Percentiles rank a stretch among this genome's conserved stretches.
phyloP scores from a whole-genome alignment of 345 rosid species.

The Syzygium aqueum region DNA sequence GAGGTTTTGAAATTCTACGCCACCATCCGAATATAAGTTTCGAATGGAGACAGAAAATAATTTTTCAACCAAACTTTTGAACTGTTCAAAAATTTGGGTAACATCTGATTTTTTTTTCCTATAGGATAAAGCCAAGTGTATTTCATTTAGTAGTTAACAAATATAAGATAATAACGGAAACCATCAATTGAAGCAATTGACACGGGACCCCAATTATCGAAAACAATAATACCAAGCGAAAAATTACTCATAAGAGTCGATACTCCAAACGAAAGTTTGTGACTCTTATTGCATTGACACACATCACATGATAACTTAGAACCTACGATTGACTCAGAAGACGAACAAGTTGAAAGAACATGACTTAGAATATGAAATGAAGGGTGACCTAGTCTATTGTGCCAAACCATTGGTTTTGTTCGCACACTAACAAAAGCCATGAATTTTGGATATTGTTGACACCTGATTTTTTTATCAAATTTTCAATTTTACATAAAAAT shows the following conservation, averaged over 20 bases:
- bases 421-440: background rate
- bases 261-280: background rate
- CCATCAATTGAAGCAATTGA: no score
- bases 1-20: background rate
- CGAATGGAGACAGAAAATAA: background rate
- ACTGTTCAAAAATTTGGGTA: background rate
- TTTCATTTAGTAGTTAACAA: no score
- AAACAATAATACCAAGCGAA: background rate
- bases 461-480: no score
- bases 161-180: no score
- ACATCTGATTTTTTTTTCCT: background rate
- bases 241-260: background rate
- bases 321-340: background rate
- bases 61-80: background rate
- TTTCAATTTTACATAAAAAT: no score
- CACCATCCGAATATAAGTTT: background rate
- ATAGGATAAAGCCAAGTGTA: no score
- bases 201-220: background rate
- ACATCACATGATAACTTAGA: background rate
- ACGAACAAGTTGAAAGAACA: background rate
- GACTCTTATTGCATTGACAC: background rate
- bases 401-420: background rate
- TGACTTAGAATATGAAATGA: background rate
- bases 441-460: no score
- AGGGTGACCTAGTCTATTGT: background rate